These are phyloP conservation scores for Sabuloglossum arenarium DNA, from an alignment of 495 filamentous ascomycete species.

Conservation along the genomic window DNA sequence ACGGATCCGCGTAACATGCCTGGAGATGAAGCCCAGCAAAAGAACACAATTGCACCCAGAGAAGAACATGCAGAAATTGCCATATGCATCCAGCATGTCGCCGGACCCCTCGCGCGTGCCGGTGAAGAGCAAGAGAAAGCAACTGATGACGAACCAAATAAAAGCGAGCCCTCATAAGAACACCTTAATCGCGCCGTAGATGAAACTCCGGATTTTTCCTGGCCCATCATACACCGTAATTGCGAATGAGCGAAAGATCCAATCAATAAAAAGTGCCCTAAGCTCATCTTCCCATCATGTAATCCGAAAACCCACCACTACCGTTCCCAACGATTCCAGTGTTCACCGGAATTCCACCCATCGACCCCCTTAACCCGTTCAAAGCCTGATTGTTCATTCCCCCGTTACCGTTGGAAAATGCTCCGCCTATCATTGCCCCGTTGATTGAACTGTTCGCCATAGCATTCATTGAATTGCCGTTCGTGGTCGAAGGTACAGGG, in stretches of 20 bases:
- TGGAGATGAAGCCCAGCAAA: neutral
- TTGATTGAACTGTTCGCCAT: neutral
- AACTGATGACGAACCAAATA: neutral
- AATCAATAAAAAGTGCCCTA: neutral
- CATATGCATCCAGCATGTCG: neutral
- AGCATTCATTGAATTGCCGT: constrained; percentile 8
- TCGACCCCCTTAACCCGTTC: constrained; percentile 21
- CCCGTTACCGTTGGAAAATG: neutral
- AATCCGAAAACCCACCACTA: constrained; percentile 31
- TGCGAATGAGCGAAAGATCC: neutral
- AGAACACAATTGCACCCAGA: neutral
- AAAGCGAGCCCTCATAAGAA: neutral
- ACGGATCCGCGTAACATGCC: neutral
- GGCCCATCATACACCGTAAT: neutral
- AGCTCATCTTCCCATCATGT: constrained; percentile 36
- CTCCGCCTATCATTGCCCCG: neutral
- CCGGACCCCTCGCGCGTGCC: neutral
- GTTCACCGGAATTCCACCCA: constrained; percentile 19
- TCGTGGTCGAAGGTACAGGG: constrained; percentile 20
- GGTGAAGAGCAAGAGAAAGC: neutral
- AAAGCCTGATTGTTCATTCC: neutral
- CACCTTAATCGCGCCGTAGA: neutral
- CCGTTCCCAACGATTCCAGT: constrained; percentile 21
- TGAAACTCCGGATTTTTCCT: neutral
- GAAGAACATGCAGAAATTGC: neutral